These are phyloP conservation scores for Lasiosphaeria ovina DNA, from an alignment of 495 filamentous ascomycete species.

Conservation along the genomic window DNA sequence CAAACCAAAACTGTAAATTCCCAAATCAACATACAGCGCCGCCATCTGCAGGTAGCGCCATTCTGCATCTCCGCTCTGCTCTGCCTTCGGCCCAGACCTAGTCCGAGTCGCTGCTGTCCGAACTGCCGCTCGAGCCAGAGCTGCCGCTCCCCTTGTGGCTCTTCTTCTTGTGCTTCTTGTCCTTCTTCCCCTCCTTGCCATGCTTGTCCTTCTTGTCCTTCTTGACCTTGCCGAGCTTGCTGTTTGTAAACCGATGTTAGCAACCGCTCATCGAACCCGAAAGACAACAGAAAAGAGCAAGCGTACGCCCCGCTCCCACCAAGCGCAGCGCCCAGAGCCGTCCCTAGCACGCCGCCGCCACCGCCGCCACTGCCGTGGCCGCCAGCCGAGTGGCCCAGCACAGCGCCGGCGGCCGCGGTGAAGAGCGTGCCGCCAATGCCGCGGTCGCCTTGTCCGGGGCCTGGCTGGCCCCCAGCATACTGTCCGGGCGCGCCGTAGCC, in stretches of 20 bases:
- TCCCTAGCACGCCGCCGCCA: background rate
- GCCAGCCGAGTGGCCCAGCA: background rate
- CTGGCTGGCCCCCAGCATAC: background rate
- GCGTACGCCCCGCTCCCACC: background rate
- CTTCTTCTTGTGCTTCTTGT: background rate
- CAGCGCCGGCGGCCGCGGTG: no score
- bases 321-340: background rate
- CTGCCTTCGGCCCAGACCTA: background rate
- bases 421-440: background rate
- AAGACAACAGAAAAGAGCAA: background rate
- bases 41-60: no score
- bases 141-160: background rate
- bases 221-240: background rate
- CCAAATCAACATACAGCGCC: no score
- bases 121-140: background rate
- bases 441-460: background rate
- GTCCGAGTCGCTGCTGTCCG: background rate
- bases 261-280: background rate
- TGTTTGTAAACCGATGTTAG: background rate
- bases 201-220: background rate
- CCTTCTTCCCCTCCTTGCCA: background rate
- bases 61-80: no score
- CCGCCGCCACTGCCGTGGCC: no score
- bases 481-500: background rate
- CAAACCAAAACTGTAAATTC: no score